A percentile compares a stretch with the other conserved stretches of the same genome.
phyloP scores from a whole-genome alignment of 257 asterid genomes.

The Solanum chmielewskii region DNA sequence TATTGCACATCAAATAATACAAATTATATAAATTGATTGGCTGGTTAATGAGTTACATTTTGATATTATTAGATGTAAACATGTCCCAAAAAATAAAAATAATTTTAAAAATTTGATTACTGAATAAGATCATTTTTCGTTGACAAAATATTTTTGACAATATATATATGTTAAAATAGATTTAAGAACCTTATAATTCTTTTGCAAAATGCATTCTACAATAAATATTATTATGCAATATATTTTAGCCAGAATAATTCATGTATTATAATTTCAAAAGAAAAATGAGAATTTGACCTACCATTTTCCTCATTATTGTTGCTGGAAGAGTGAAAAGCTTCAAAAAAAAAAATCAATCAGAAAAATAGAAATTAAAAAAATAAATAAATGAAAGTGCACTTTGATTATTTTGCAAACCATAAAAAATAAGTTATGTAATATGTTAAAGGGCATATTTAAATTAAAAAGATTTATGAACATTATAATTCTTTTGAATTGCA shows the following conservation, averaged over 20 bases:
- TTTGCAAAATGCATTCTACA: background rate
- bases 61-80: background rate
- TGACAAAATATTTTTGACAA: background rate
- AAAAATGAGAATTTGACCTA: background rate
- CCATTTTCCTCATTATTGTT: background rate
- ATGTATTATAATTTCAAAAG: background rate
- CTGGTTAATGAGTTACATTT: background rate
- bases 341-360: background rate
- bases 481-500: no score
- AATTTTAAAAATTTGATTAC: background rate
- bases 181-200: background rate
- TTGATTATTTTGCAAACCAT: background rate
- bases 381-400: background rate
- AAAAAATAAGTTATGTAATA: background rate
- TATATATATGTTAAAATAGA: background rate
- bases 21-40: background rate
- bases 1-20: no score
- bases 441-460: no score
- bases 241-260: background rate
- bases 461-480: no score
- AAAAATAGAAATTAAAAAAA: background rate
- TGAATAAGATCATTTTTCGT: background rate
- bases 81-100: no score
- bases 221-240: background rate
- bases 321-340: background rate